Base-by-base conservation (phyloP, 108 stramenopile species). In the Mediolabrus comicus region DNA sequence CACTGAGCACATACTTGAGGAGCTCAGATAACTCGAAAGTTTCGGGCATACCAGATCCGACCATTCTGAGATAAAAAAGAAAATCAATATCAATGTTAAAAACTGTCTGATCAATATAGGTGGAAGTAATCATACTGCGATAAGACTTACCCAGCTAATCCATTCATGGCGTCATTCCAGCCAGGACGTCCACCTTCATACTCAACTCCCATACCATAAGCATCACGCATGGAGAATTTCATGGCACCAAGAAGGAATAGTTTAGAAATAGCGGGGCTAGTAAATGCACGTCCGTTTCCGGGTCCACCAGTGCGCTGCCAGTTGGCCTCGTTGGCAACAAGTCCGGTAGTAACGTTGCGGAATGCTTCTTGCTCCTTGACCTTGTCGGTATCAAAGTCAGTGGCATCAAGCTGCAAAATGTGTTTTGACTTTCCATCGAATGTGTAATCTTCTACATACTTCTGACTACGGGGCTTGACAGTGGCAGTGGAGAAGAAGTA, bases 161-260 rank as follows among this genome's bases (percentile, higher is more conserved):
- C 97, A 68, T 98, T 98, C 97, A 98, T 98, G 61, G 95, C 95
- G 75, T 98, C 97, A 62, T 95, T 85, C 97, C 97, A 98, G 32
- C 97, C 97, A 17, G 97, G 97, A 57, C 94, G 89, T 11, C 95
- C 95, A 41, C 95, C 97, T 78, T 98, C 97, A 77, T 96, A 96
- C 81, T 98, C 97, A 49, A 98, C 80, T 39, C 97, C 97, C 90
- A 96, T 93, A 55, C 97, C 97, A 64, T 84, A 92, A 14, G 97
- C 94, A 84, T 98, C 97, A 72, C 96, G 92, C 83, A 86, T 94
- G 43, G 97, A 87, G 70, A 84, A 98, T 75, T 98, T 98, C 72
- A 92, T 77, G 13, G 90, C 59, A 36, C 80, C 89, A 4, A 98
- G 85, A 29, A 98, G 84, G 74, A 93, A 85, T 13, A 98, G 86